These are phyloP conservation scores for Zymoseptoria ardabiliae DNA, from an alignment of 2,329 filamentous ascomycete genomes.

Conservation along the genomic window DNA sequence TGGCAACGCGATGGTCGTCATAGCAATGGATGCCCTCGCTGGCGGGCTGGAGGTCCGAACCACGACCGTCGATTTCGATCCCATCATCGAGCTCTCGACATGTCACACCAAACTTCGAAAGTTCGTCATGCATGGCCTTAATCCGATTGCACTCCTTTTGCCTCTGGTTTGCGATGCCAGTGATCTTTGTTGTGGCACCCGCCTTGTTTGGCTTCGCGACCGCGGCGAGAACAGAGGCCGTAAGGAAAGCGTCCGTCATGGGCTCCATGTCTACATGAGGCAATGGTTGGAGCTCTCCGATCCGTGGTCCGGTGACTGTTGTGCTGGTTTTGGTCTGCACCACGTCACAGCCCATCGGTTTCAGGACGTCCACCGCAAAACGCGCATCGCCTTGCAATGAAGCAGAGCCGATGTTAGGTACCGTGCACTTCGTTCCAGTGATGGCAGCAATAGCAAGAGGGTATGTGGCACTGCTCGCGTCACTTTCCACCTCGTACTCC, in stretches of 20 bases:
- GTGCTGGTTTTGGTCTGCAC: constrained; percentile 79
- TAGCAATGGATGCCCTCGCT: constrained; percentile 73
- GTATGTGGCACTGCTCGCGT: constrained; percentile 96
- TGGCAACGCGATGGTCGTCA: constrained; percentile 94
- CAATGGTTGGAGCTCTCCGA: constrained; percentile 66
- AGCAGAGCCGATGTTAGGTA: constrained; percentile 88
- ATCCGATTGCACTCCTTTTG: constrained; percentile 99
- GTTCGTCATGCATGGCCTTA: constrained; percentile 85
- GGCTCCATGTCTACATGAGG: constrained; percentile 93
- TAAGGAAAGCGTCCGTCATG: constrained; percentile 98
- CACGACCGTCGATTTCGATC: constrained; percentile 63
- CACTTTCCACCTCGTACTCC: constrained; percentile 89
- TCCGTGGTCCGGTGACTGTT: constrained; percentile 80
- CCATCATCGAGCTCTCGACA: constrained; percentile 89
- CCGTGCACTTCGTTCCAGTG: constrained; percentile 87
- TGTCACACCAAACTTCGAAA: constrained; percentile 83
- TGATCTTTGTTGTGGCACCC: constrained; percentile 67
- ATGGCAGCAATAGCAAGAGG: constrained; percentile 90
- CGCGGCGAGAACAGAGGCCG: constrained; percentile 85
- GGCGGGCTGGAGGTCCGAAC: constrained; percentile 50
- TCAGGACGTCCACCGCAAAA: constrained; percentile 83
- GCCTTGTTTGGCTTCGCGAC: constrained; percentile 64
- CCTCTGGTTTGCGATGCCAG: constrained; percentile 92
- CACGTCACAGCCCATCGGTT: constrained; percentile 89
- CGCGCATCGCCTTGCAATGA: constrained; percentile 92